A percentile compares a stretch with the other conserved stretches of the same genome.
phyloP scores from a whole-genome alignment of 768 basidiomycete species.

The Chalciporus chontae region DNA sequence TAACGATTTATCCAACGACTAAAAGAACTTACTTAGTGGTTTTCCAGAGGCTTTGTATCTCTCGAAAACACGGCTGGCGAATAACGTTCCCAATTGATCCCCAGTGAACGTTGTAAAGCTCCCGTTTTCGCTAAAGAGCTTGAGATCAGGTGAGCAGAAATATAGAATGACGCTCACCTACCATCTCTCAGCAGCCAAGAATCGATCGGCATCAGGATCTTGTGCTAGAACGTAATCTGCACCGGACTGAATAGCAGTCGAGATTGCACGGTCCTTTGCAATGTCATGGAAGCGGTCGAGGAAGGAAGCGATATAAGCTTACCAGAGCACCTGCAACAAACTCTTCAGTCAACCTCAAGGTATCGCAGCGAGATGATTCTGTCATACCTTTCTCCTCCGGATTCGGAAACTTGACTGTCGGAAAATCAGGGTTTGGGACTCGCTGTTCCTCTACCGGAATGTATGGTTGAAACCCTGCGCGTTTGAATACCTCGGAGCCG shows the following conservation, averaged over 20 bases:
- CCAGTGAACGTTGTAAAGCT: conserved; percentile 76
- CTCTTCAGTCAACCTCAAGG: conserved; percentile 5
- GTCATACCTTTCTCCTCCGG: conserved; percentile 81
- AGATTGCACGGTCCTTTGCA: conserved; percentile 67
- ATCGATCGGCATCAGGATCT: conserved; percentile 86
- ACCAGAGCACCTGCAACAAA: conserved; percentile 46
- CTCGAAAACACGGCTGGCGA: conserved; percentile 45
- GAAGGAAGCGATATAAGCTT: conserved; percentile 11
- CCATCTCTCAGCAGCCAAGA: conserved; percentile 69
- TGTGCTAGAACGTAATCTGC: conserved; percentile 77
- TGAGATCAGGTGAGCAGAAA: too few species aligned
- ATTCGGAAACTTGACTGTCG: conserved; percentile 83
- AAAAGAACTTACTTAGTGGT: conserved; percentile 36
- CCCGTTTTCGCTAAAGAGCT: conserved; percentile 33
- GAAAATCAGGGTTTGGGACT: conserved; percentile 78
- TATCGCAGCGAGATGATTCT: background rate
- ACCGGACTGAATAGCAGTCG: conserved; percentile 50
- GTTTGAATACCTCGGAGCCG: conserved; percentile 51
- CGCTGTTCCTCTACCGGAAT: conserved; percentile 64
- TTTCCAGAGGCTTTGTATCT: conserved; percentile 44
- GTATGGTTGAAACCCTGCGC: conserved; percentile 57
- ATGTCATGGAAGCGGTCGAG: conserved; percentile 1
- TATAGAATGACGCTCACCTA: conserved; percentile 34
- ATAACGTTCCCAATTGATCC: conserved; percentile 71
- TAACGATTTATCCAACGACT: conserved; percentile 30